phyloP scores from a whole-genome alignment of 345 rosid species.

The Eucalyptus sp. region DNA sequence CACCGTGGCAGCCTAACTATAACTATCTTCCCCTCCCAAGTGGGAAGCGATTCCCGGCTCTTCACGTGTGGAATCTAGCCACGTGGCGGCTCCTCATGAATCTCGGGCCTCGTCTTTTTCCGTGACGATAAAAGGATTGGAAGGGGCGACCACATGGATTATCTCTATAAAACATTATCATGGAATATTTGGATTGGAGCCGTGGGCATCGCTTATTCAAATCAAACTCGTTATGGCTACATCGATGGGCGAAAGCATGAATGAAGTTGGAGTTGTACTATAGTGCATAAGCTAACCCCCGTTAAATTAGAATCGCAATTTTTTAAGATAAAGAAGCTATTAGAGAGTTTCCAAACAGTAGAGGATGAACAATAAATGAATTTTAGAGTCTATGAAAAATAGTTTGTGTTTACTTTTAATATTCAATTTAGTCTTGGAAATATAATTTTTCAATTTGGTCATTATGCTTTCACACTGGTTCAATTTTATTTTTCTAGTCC shows the following conservation, averaged over 20 bases:
- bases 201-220: background rate
- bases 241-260: rapidly evolving
- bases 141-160: background rate
- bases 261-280: background rate
- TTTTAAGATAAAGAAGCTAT: rapidly evolving
- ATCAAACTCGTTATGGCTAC: rapidly evolving
- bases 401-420: rapidly evolving
- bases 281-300: rapidly evolving
- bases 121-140: background rate
- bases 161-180: background rate
- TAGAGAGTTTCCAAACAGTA: rapidly evolving
- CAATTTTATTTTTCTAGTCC: background rate
- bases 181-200: background rate
- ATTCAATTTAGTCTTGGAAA: background rate
- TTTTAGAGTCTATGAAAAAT: rapidly evolving
- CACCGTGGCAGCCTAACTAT: background rate
- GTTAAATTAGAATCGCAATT: rapidly evolving
- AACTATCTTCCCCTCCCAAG: background rate
- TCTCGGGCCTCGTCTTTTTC: background rate
- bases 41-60: background rate
- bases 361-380: rapidly evolving
- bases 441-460: background rate
- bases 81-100: background rate
- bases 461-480: rapidly evolving
- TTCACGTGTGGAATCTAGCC: background rate